Conservation (phyloP, 208 protist genomes). For the Trypanosoma vivax region DNA sequence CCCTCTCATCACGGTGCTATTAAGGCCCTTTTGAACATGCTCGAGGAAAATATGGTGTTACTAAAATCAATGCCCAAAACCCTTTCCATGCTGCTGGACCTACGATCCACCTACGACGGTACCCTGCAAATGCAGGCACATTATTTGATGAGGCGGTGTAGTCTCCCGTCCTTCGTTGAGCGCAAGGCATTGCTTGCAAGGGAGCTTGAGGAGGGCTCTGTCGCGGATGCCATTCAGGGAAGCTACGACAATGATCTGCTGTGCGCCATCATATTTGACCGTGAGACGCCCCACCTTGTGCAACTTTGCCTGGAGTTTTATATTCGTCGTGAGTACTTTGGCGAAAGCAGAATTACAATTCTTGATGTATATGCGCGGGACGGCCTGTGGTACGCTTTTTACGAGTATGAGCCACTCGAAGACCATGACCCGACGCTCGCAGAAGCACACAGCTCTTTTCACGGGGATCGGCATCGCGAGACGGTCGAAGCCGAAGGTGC, state of each 20-base stretch:
- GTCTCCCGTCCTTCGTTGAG: conserved; percentile 62
- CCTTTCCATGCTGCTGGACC: conserved; percentile 39
- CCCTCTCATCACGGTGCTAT: conserved; percentile 66
- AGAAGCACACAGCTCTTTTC: conserved; percentile 15
- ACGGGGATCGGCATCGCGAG: conserved; percentile 1
- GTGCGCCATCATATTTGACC: conserved; percentile 78
- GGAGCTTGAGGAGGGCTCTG: conserved; percentile 45
- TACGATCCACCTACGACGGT: conserved; percentile 49
- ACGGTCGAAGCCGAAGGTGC: conserved; percentile 11
- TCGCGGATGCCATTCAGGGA: conserved; percentile 40
- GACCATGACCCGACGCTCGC: conserved; percentile 23
- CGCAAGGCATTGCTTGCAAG: conserved; percentile 59
- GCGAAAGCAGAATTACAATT: conserved; percentile 42
- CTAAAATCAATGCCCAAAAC: conserved; percentile 50
- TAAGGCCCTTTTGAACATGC: conserved; percentile 39
- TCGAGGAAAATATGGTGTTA: conserved; percentile 50
- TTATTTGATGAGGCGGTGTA: conserved; percentile 65
- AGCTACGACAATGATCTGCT: conserved; percentile 66
- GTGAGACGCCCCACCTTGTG: conserved; percentile 52
- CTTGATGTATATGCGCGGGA: conserved; percentile 56
- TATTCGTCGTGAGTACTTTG: conserved; percentile 77
- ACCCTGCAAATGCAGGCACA: conserved; percentile 60
- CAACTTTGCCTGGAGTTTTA: conserved; percentile 70
- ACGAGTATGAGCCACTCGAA: conserved; percentile 48
- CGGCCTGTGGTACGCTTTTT: conserved; percentile 52